These are phyloP conservation scores for Fomitopsis pulvina DNA, from an alignment of 768 basidiomycete genomes.

Conservation along the genomic window DNA sequence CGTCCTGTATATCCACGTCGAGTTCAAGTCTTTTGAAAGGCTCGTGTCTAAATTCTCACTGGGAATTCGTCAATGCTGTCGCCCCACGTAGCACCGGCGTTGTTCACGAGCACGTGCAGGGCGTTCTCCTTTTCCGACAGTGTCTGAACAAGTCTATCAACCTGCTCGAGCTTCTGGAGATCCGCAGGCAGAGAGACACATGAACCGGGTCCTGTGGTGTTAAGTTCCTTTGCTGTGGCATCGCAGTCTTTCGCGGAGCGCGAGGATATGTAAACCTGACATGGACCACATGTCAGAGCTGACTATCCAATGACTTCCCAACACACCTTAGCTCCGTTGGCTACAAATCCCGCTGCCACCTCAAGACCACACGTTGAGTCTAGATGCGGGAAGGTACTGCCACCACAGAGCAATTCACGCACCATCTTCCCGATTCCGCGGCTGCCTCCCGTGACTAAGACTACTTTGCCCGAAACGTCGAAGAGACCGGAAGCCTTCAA, in stretches of 20 bases:
- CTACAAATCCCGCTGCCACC: slow-evolving; percentile 60
- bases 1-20: slow-evolving; percentile 31
- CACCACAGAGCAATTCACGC: slow-evolving; percentile 13
- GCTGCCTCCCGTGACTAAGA: slow-evolving; percentile 61
- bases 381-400: slow-evolving; percentile 7
- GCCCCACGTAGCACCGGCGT: slow-evolving; percentile 56
- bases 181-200: slow-evolving; percentile 52
- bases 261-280: slow-evolving; percentile 56
- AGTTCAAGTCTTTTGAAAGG: background rate
- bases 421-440: slow-evolving; percentile 65
- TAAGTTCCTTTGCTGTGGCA: slow-evolving; percentile 45
- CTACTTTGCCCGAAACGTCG: slow-evolving; percentile 44
- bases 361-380: slow-evolving; percentile 14
- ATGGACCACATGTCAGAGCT: background rate
- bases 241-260: slow-evolving; percentile 47
- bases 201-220: slow-evolving; percentile 42
- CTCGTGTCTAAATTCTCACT: slow-evolving; percentile 22
- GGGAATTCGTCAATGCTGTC: slow-evolving; percentile 39
- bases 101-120: slow-evolving; percentile 57
- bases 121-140: slow-evolving; percentile 43
- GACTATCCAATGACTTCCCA: background rate
- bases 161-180: slow-evolving; percentile 45
- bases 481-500: slow-evolving; percentile 36
- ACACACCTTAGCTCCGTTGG: slow-evolving; percentile 50
- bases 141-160: slow-evolving; percentile 45